phyloP scores from a whole-genome alignment of 495 filamentous ascomycete species.

The Xylaria nigripes region DNA sequence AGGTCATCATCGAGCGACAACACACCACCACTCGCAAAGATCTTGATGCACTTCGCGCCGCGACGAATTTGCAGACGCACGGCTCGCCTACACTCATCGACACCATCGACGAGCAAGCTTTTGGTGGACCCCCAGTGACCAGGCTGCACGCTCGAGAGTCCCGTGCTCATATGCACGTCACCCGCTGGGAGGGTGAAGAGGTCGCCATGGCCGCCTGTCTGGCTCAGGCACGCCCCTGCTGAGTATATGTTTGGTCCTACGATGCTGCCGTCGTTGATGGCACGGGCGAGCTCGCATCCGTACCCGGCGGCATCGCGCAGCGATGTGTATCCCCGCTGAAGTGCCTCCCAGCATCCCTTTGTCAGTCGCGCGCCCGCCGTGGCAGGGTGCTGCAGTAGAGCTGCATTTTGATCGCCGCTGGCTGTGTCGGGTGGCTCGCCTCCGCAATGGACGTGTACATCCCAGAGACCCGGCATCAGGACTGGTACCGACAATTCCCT shows the following conservation, averaged over 20 bases:
- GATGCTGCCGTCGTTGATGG: constrained; percentile 39
- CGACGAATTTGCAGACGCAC: constrained; percentile 43
- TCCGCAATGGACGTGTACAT: constrained; percentile 42
- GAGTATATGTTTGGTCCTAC: constrained; percentile 44
- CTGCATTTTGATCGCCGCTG: constrained; percentile 10
- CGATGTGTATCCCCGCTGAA: constrained; percentile 47
- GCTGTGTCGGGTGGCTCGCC: constrained; percentile 10
- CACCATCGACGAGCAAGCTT: constrained; percentile 36
- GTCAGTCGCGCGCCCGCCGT: constrained; percentile 32
- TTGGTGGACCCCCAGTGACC: constrained; percentile 21
- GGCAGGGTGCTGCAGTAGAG: constrained; percentile 20
- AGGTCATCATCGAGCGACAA: constrained; percentile 39
- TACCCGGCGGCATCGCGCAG: constrained; percentile 41
- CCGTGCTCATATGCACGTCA: constrained; percentile 25
- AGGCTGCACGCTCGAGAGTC: constrained; percentile 16
- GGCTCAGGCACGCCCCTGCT: constrained; percentile 33
- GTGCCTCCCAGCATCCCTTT: constrained; percentile 31
- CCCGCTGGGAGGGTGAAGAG: constrained; percentile 29
- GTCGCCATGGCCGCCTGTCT: constrained; percentile 45
- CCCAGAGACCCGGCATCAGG: constrained; percentile 49
- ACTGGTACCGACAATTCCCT: constrained; percentile 26
- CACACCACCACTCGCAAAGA: constrained; percentile 43
- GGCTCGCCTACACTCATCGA: constrained; percentile 37
- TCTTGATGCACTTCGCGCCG: constrained; percentile 44
- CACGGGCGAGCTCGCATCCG: constrained; percentile 35